These are phyloP conservation scores for Fusarium mangiferae DNA, from an alignment of 2,329 filamentous ascomycete genomes.

Conservation along the genomic window DNA sequence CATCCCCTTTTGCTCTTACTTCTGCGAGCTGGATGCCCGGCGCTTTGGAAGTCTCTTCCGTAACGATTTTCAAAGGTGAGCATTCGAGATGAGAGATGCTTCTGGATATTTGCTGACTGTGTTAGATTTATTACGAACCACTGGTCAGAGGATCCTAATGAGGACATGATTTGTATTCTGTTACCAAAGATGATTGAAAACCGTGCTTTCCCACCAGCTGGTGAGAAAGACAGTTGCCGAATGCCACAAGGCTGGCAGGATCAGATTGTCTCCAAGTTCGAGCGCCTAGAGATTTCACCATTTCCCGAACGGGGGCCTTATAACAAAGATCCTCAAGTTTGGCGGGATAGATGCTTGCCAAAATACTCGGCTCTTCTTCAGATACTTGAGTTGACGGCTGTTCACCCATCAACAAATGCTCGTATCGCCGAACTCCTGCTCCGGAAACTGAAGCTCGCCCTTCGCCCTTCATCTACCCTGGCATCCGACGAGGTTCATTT, in stretches of 20 bases:
- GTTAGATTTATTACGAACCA: slow-evolving; percentile 78
- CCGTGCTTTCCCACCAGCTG: slow-evolving; percentile 63
- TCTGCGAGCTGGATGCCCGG: slow-evolving; percentile 76
- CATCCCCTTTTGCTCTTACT: slow-evolving; percentile 84
- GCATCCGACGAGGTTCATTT: slow-evolving; percentile 75
- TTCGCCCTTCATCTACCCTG: slow-evolving; percentile 68
- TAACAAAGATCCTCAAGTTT: slow-evolving; percentile 69
- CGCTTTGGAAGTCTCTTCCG: slow-evolving; percentile 84
- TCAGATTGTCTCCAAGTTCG: slow-evolving; percentile 76
- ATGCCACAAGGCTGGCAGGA: slow-evolving; percentile 77
- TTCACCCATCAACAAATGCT: slow-evolving; percentile 74
- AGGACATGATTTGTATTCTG: slow-evolving; percentile 75
- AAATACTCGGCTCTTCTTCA: slow-evolving; percentile 75
- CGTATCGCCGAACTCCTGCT: slow-evolving; percentile 74
- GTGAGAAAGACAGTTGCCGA: slow-evolving; percentile 63
- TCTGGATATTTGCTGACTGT: slow-evolving; percentile 23
- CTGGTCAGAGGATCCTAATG: slow-evolving; percentile 74
- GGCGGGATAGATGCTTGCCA: slow-evolving; percentile 71
- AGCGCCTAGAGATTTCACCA: slow-evolving; percentile 69
- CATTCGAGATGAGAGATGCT: slow-evolving; percentile 17
- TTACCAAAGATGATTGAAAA: slow-evolving; percentile 72
- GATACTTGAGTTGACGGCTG: slow-evolving; percentile 68
- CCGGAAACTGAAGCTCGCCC: slow-evolving; percentile 71
- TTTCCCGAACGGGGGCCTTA: slow-evolving; percentile 73
- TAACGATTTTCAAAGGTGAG: slow-evolving; percentile 81